Conservation (phyloP, 257 asterid species). For the Solanum pinnatisectum region DNA sequence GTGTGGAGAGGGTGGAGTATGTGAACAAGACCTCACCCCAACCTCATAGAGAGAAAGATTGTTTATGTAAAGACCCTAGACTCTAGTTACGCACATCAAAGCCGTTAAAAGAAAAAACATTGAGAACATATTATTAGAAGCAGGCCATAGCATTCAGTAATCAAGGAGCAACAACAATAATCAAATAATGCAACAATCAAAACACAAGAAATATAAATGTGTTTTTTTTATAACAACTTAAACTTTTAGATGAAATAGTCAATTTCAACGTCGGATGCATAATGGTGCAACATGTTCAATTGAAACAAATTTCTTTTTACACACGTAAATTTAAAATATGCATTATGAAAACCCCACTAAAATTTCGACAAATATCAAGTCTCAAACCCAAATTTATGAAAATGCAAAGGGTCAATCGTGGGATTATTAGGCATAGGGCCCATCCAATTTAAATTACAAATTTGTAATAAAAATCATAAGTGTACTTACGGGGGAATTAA, state of each 20-base stretch:
- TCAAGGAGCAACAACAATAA: neutral
- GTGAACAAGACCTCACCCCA: neutral
- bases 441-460: neutral
- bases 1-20: neutral
- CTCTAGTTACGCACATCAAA: neutral
- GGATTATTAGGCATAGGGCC: neutral
- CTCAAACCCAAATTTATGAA: neutral
- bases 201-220: neutral
- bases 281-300: neutral
- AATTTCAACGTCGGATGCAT: neutral
- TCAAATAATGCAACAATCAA: neutral
- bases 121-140: neutral
- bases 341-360: neutral
- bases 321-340: neutral
- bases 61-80: neutral
- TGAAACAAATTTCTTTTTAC: neutral
- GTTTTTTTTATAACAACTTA: neutral
- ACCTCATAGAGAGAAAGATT: neutral
- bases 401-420: neutral
- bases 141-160: neutral
- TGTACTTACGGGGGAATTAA: constrained; percentile 59
- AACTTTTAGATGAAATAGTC: neutral
- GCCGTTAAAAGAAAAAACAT: neutral
- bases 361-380: neutral
- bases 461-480: neutral